phyloP scores from a whole-genome alignment of 1,139 yeast species.

The Geotrichum australiense region DNA sequence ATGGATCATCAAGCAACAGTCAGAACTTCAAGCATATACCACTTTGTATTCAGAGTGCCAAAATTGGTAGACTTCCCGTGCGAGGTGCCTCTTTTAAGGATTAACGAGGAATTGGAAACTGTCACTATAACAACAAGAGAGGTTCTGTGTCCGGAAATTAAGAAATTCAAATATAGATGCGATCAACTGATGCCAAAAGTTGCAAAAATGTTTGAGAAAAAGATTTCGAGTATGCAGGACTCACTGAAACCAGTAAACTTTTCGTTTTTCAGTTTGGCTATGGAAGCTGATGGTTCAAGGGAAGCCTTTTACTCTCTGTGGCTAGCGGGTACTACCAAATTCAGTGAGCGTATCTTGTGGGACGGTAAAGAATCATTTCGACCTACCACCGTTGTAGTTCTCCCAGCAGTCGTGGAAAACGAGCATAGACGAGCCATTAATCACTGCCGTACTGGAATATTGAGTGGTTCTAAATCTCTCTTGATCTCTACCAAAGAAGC shows the following conservation, averaged over 20 bases:
- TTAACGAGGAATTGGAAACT: constrained; percentile 8
- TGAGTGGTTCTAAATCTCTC: constrained; percentile 1
- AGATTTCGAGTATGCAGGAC: constrained; percentile 17
- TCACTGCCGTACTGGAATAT: constrained; percentile 7
- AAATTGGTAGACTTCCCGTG: constrained; percentile 7
- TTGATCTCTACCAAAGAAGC: constrained; percentile 3
- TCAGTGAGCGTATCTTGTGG: constrained; percentile 14
- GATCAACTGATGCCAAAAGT: constrained; percentile 12
- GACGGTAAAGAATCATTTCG: constrained; percentile 11
- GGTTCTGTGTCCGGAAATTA: constrained; percentile 15
- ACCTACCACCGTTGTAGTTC: constrained; percentile 13
- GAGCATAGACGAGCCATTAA: constrained; percentile 16
- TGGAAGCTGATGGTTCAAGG: constrained; percentile 12
- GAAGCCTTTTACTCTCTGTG: constrained; percentile 17
- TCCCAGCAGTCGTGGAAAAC: constrained; percentile 16
- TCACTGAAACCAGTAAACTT: constrained; percentile 20
- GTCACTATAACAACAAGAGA: constrained; percentile 8
- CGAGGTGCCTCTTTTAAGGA: constrained; percentile 8
- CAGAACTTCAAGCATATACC: neutral
- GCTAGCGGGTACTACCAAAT: constrained; percentile 17
- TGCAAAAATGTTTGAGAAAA: constrained; percentile 10
- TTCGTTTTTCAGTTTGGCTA: constrained; percentile 24
- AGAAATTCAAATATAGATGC: constrained; percentile 7
- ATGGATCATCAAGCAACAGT: constrained; percentile 18
- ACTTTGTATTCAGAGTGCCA: constrained; percentile 15